A percentile compares a stretch with the other conserved stretches of the same genome.
phyloP scores from a whole-genome alignment of 495 filamentous ascomycete species.

The Penicillium canariense region DNA sequence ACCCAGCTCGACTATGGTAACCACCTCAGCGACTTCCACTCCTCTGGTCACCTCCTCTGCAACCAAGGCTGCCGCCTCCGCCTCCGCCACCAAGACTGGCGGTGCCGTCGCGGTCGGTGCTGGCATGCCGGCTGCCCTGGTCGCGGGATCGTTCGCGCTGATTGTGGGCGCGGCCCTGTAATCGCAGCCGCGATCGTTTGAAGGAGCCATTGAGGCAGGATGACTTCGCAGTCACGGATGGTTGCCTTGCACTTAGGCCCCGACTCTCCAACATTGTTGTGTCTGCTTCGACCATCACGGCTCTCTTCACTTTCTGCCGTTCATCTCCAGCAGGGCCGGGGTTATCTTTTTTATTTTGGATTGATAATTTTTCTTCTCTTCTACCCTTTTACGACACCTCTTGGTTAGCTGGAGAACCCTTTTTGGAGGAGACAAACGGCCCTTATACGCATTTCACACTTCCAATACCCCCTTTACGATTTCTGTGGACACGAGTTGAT shows the following conservation, averaged over 20 bases:
- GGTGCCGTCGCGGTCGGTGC: constrained; percentile 24
- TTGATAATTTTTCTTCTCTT: constrained; percentile 20
- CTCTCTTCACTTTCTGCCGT: constrained; percentile 13
- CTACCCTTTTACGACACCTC: constrained; percentile 21
- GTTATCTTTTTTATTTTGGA: constrained; percentile 18
- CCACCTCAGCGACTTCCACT: constrained; percentile 20
- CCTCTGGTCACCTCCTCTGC: constrained; percentile 19
- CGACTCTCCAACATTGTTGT: not conserved
- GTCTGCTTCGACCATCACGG: not conserved
- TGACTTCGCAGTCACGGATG: not conserved
- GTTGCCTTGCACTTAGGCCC: not conserved
- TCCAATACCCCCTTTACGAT: constrained; percentile 34
- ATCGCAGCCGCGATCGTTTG: constrained; percentile 11
- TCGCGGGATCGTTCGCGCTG: constrained; percentile 40
- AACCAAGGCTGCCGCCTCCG: constrained; percentile 20
- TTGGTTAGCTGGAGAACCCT: constrained; percentile 25
- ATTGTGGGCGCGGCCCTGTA: constrained; percentile 36
- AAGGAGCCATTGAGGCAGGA: not conserved
- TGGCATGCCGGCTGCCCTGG: constrained; percentile 34
- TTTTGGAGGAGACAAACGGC: constrained; percentile 26
- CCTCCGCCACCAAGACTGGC: constrained; percentile 23
- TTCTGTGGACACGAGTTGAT: constrained; percentile 36
- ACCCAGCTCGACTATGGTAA: constrained; percentile 21
- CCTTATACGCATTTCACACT: constrained; percentile 21
- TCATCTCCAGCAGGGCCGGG: constrained; percentile 29